Evolutionary conservation across 208 protist genomes (phyloP).

Genomic region (Willaertia magna): DNA sequence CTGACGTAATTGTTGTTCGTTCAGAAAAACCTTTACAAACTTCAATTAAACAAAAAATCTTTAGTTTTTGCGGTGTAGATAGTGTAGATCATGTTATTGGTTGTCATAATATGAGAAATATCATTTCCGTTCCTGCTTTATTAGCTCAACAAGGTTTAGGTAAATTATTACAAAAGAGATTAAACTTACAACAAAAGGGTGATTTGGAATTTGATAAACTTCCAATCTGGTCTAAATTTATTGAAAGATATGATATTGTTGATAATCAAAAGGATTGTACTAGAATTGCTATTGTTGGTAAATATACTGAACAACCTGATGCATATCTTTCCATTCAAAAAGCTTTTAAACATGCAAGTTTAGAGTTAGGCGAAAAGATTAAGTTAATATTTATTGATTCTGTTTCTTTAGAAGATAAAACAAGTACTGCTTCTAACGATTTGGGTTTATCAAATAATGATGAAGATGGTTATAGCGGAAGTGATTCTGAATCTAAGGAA

Average conservation of each 20-base stretch:
- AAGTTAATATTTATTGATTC: slow-evolving; percentile 82
- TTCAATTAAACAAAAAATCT: slow-evolving; percentile 76
- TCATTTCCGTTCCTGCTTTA: slow-evolving; percentile 84
- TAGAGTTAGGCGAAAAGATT: slow-evolving; percentile 71
- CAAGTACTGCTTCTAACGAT: neutral
- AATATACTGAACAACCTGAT: slow-evolving; percentile 64
- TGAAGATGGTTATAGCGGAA: neutral
- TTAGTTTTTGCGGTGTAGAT: slow-evolving; percentile 90
- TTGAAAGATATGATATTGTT: neutral
- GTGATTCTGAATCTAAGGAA: neutral
- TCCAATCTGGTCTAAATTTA: neutral
- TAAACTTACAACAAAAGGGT: slow-evolving; percentile 55
- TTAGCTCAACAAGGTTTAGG: slow-evolving; percentile 72
- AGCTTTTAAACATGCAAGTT: slow-evolving; percentile 84
- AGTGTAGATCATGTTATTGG: slow-evolving; percentile 70
- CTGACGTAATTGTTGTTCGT: slow-evolving; percentile 95
- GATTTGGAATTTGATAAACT: slow-evolving; percentile 36
- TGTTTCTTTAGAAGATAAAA: slow-evolving; percentile 38
- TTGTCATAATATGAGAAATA: slow-evolving; percentile 83
- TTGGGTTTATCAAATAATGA: neutral
- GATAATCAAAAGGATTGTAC: neutral
- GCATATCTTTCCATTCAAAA: slow-evolving; percentile 95
- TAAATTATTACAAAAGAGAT: slow-evolving; percentile 52
- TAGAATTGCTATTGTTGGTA: slow-evolving; percentile 9
- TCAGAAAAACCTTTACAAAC: slow-evolving; percentile 61